Evolutionary conservation across 2,329 filamentous ascomycete species (phyloP).

Genomic region (Ceratocystis diversiconidia): DNA sequence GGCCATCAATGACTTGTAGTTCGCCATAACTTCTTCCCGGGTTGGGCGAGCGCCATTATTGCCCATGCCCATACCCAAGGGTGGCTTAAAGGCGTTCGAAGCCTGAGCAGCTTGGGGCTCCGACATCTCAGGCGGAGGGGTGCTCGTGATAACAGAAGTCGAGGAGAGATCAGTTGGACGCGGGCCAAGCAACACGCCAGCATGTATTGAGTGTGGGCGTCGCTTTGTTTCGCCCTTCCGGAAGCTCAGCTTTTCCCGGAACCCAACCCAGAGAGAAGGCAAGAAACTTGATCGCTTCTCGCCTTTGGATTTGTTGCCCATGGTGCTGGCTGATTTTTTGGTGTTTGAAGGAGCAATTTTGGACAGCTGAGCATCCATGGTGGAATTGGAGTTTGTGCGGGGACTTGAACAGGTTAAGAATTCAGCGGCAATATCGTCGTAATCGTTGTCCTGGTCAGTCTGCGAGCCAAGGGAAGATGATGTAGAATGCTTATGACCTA

Average conservation of each 20-base stretch:
- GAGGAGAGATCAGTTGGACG: neutral
- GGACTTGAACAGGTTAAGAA: slow-evolving; percentile 17
- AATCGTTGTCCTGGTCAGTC: slow-evolving; percentile 21
- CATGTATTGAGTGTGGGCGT: slow-evolving; percentile 17
- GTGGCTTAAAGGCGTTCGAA: neutral
- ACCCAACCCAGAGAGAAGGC: slow-evolving; percentile 23
- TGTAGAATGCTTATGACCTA: slow-evolving; percentile 26
- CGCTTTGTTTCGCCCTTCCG: slow-evolving; percentile 17
- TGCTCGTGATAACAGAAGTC: neutral
- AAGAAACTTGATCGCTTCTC: slow-evolving; percentile 18
- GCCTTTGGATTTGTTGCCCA: slow-evolving; percentile 12
- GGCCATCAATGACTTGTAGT: slow-evolving; percentile 42
- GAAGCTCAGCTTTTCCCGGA: slow-evolving; percentile 22
- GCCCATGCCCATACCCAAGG: slow-evolving; percentile 16
- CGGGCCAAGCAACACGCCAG: neutral
- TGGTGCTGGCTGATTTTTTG: slow-evolving; percentile 8
- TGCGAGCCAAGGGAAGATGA: slow-evolving; percentile 20
- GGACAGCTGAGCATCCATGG: slow-evolving; percentile 2
- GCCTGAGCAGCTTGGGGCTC: neutral
- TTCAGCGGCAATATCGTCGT: slow-evolving; percentile 19
- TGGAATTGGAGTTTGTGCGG: slow-evolving; percentile 5
- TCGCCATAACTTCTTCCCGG: slow-evolving; percentile 40
- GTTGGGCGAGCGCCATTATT: slow-evolving; percentile 15
- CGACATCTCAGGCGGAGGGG: neutral
- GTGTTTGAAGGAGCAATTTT: slow-evolving; percentile 9